Conservation (phyloP, 176 grass and related monocot genomes). For the Bolboschoenus planiculmis region DNA sequence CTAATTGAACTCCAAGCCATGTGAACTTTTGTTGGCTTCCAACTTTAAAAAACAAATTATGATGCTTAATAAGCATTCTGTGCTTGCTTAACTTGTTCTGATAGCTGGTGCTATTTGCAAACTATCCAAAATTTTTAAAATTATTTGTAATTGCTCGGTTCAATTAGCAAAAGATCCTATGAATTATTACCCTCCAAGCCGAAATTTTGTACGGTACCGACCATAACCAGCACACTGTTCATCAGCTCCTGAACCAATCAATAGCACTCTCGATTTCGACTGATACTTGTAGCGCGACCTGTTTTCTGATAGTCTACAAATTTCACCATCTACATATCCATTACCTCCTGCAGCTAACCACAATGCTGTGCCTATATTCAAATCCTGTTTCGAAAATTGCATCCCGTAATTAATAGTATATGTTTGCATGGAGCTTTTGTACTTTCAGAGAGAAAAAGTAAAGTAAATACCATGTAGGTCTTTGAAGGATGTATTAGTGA, state of each 20-base stretch:
- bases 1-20: neutral
- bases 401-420: neutral
- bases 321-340: slow-evolving; percentile 69
- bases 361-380: slow-evolving; percentile 88
- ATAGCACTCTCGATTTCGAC: slow-evolving; percentile 60
- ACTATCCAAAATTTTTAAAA: neutral
- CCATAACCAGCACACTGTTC: slow-evolving; percentile 98
- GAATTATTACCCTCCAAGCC: slow-evolving; percentile 64
- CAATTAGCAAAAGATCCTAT: neutral
- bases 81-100: neutral
- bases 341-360: slow-evolving; percentile 88
- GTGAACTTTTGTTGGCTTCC: neutral
- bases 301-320: slow-evolving; percentile 32
- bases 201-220: slow-evolving; percentile 80
- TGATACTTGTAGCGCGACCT: slow-evolving; percentile 47
- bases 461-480: slow-evolving; percentile 74
- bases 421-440: neutral
- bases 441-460: neutral
- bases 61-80: neutral
- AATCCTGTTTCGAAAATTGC: slow-evolving; percentile 47
- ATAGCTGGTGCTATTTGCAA: neutral
- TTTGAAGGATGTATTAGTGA: slow-evolving; percentile 87
- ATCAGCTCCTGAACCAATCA: slow-evolving; percentile 90
- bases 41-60: neutral
- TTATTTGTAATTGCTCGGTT: neutral